Base-by-base conservation (phyloP, 2,329 filamentous ascomycete species). In the Alternaria sp. region DNA sequence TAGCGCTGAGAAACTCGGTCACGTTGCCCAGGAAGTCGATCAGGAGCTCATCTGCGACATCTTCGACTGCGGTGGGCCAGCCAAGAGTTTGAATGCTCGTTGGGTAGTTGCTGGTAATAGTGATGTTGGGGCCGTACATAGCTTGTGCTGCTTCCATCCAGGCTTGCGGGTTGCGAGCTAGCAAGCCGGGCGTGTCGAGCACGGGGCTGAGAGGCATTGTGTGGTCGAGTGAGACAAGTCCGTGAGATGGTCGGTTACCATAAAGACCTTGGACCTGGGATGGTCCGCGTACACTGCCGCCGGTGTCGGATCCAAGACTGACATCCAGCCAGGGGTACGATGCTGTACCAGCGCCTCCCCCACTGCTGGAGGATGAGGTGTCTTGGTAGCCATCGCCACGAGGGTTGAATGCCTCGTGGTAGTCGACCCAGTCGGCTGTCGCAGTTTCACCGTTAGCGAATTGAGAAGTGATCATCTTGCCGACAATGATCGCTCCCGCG, bases 401-500 rank as follows among this genome's bases (percentile, higher is more conserved):
- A 27, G 79, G 81, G 36, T 82, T 82, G 67, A 82, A 82, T 0
- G 79, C 72, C 25, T 77, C 75, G 41, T 81, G 81, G 45, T 82
- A 81, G 54, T 82, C 80, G 2, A 82, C 61, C 81, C 82, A 85
- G 55, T 88, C 85, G 0, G 81, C 82, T 0, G 85, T 87, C 0
- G 85, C 81, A 1, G 67, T 70, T 46, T 81, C 81, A 3, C 80
- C 80, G 22, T 82, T 82, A 0, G 81, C 81, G 52, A 83, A 83
- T 41, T 82, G 81, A 14, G 75, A 79, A 0, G 80, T 82, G 55
- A 81, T 78, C 79, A 81, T 82, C 67, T 83, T 83, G 7, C 81
- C 81, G 1, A 83, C 77, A 18, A 83, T 72, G 16, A 82, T 78
- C 0, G 86, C 89, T 0, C 90, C 89, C 3, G 86, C 82, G 54